These are phyloP conservation scores for Penicillium macrosclerotiorum DNA, from an alignment of 495 filamentous ascomycete genomes.

Conservation along the genomic window DNA sequence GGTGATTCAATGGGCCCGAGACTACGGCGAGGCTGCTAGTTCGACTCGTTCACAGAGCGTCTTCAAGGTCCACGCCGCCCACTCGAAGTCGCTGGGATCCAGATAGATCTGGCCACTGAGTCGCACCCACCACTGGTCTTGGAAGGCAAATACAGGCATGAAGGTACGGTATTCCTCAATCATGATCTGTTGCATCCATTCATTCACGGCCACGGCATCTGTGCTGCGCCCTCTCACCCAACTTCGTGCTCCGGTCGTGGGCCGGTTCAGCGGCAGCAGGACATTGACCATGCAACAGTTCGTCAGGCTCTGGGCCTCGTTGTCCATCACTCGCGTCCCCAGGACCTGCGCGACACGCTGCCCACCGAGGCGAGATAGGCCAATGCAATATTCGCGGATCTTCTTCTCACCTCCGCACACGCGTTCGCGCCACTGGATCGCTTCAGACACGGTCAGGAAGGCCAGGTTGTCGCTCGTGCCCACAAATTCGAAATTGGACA, in stretches of 20 bases:
- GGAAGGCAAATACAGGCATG: slow-evolving; percentile 57
- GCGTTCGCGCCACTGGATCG: slow-evolving; percentile 59
- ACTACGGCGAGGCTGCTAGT: too few species aligned
- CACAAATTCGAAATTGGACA: slow-evolving; percentile 67
- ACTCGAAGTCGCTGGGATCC: slow-evolving; percentile 68
- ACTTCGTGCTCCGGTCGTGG: slow-evolving; percentile 27
- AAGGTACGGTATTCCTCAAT: slow-evolving; percentile 62
- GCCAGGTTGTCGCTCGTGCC: slow-evolving; percentile 66
- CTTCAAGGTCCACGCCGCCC: slow-evolving; percentile 55
- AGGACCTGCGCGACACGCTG: slow-evolving; percentile 54
- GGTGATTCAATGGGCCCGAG: too few species aligned
- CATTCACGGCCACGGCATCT: slow-evolving; percentile 22
- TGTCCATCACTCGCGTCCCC: slow-evolving; percentile 58
- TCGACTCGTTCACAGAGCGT: slow-evolving; percentile 57
- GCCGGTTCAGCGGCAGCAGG: slow-evolving; percentile 54
- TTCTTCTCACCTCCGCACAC: slow-evolving; percentile 67
- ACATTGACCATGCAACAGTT: slow-evolving; percentile 60
- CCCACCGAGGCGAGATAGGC: slow-evolving; percentile 56
- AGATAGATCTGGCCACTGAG: slow-evolving; percentile 76
- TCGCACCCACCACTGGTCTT: slow-evolving; percentile 58
- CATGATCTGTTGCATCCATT: slow-evolving; percentile 57
- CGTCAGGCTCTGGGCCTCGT: slow-evolving; percentile 18
- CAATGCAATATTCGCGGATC: slow-evolving; percentile 53
- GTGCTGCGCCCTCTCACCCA: slow-evolving; percentile 20
- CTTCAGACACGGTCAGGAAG: slow-evolving; percentile 63